phyloP scores from a whole-genome alignment of 2,329 filamentous ascomycete species.

The Exophiala sideris region DNA sequence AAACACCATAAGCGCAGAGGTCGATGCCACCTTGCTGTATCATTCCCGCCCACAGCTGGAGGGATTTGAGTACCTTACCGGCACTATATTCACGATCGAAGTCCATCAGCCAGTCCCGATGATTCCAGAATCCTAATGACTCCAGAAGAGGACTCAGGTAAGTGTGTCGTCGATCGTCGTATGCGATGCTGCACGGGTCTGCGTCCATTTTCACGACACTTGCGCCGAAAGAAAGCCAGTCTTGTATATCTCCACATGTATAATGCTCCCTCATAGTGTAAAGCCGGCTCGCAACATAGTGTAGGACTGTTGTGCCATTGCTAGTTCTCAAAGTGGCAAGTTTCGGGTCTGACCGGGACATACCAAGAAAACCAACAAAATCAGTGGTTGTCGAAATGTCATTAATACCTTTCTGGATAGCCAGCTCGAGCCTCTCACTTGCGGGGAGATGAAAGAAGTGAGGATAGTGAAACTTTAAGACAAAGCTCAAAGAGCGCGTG shows the following conservation, averaged over 20 bases:
- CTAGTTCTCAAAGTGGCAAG: background rate
- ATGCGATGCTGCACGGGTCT: background rate
- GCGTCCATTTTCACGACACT: background rate
- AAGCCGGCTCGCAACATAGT: background rate
- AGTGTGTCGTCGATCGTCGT: background rate
- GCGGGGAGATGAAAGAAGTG: background rate
- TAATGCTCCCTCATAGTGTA: too few relatives aligned
- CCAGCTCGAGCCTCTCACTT: background rate
- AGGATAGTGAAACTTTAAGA: background rate
- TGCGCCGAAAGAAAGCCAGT: conserved; percentile 1
- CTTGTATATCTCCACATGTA: too few relatives aligned
- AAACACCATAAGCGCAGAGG: background rate
- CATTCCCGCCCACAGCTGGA: conserved; percentile 1
- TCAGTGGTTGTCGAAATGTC: background rate
- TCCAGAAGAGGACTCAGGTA: background rate
- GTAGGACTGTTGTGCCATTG: background rate
- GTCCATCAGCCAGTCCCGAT: too few relatives aligned
- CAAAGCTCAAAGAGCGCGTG: background rate
- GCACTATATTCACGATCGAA: too few relatives aligned
- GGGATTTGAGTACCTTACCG: background rate
- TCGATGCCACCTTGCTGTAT: background rate
- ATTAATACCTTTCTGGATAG: background rate
- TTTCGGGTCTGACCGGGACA: background rate
- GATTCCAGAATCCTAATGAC: background rate
- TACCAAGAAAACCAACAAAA: background rate